Conservation (phyloP, 495 filamentous ascomycete species). For the Hypoxylon rickii region DNA sequence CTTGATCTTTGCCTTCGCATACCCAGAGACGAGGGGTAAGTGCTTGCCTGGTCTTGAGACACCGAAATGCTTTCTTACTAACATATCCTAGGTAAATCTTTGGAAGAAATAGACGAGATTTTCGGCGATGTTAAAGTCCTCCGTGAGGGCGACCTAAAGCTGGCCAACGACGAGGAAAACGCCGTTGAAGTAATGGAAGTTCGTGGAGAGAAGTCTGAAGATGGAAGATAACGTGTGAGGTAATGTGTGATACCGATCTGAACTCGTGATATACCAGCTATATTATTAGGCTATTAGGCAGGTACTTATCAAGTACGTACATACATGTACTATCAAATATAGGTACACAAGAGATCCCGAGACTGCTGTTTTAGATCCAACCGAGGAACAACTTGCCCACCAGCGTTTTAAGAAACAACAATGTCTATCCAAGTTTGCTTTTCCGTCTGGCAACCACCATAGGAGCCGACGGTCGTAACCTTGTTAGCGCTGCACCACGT, state of each 20-base stretch:
- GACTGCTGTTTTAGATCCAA: not conserved
- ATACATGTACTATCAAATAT: no score
- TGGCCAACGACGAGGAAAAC: slow-evolving; percentile 12
- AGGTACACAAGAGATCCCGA: no score
- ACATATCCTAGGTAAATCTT: slow-evolving; percentile 42
- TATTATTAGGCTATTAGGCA: no score
- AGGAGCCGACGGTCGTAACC: no score
- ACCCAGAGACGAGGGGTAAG: slow-evolving; percentile 57
- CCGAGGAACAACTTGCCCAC: not conserved
- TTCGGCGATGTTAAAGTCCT: slow-evolving; percentile 40
- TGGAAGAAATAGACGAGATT: slow-evolving; percentile 59
- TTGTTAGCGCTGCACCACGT: no score
- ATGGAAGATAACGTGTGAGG: not conserved
- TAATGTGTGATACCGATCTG: not conserved
- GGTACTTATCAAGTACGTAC: no score
- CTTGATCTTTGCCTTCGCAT: slow-evolving; percentile 50
- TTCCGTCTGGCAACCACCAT: not conserved
- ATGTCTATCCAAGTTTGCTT: not conserved
- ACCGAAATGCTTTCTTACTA: no score
- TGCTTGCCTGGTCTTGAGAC: no score
- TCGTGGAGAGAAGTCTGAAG: not conserved
- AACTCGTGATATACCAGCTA: no score
- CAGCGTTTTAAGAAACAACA: not conserved
- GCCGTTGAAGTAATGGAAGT: slow-evolving; percentile 8
- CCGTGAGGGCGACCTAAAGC: not conserved